Base-by-base conservation (phyloP, 192 early-diverging fungal genomes). In the Ambispora gerdemannii region DNA sequence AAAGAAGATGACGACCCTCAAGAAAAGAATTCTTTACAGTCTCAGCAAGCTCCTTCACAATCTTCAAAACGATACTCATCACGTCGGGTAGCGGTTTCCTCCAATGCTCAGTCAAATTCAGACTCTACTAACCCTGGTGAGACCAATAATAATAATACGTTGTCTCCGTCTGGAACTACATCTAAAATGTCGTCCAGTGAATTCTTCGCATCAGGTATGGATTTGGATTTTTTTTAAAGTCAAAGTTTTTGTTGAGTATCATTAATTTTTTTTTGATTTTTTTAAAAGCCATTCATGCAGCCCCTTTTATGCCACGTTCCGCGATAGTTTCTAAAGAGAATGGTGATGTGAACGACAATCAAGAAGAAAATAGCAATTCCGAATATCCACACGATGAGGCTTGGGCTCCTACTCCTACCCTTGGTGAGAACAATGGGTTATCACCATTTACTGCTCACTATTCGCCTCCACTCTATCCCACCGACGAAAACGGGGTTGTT, bases 31-130 rank as follows among this genome's bases (percentile, higher is more conserved):
- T 47, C 11, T 30, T 35, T 32, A 24, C 36, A 19, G 38, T 10
- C 38, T 10, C 38, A n/a, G n/a, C n/a, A n/a, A n/a, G n/a, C 50
- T 10, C 34, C n/a, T 30, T 28, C 31, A 31, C 51, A 55, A 20
- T 33, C 49, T 32, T 67, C 67, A 35, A 70, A 70, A 58, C 28
- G 67, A 35, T 70, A 70, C 28, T 70, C 67, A 35, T 56, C 67
- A n/a, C 49, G 53, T 30, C 49, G 67, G 20, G 53, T 36, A 32
- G 67, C 67, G 22, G 19, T 50, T 58, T 15, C 50, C 27, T 22
- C 51, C n/a, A n/a, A n/a, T n/a, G n/a, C n/a, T 43, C 15, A 6
- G 7, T 43, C 38, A 43, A 43, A 6, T 10, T 43, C 38, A 43
- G 38, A 43, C 38, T 15, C 15, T 6, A 43, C 6, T 31, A 24